Evolutionary conservation across 2,329 filamentous ascomycete genomes (phyloP).

Genomic region (Biscogniauxia marginata): DNA sequence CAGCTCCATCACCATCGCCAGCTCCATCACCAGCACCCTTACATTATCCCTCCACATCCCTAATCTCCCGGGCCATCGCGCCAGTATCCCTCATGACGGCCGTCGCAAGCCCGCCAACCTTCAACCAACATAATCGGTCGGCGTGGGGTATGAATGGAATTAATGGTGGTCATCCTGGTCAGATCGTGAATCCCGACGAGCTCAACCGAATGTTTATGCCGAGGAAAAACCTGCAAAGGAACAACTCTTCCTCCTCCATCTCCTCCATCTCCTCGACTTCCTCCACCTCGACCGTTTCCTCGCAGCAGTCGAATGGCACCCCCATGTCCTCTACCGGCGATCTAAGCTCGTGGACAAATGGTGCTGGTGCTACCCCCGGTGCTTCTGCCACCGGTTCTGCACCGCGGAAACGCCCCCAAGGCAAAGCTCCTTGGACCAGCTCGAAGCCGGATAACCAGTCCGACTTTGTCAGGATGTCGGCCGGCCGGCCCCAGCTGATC

Average conservation of each 20-base stretch:
- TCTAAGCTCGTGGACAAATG: slow-evolving; percentile 50
- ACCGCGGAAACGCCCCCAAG: slow-evolving; percentile 51
- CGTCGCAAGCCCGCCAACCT: slow-evolving; percentile 63
- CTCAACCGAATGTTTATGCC: slow-evolving; percentile 85
- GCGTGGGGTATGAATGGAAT: slow-evolving; percentile 61
- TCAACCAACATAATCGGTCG: slow-evolving; percentile 62
- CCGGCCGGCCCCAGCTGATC: slow-evolving; percentile 38
- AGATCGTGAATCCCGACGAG: slow-evolving; percentile 75
- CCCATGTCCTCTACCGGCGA: slow-evolving; percentile 47
- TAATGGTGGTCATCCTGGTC: slow-evolving; percentile 36
- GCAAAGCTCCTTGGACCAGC: slow-evolving; percentile 50
- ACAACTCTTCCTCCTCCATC: slow-evolving; percentile 88
- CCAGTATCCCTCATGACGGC: slow-evolving; percentile 59
- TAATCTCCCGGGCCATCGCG: slow-evolving; percentile 18
- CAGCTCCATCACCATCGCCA: too few relatives aligned
- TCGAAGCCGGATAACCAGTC: slow-evolving; percentile 46
- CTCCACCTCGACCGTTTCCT: slow-evolving; percentile 62
- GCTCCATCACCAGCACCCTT: slow-evolving; percentile 21
- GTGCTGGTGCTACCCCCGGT: slow-evolving; percentile 28
- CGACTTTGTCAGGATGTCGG: slow-evolving; percentile 46
- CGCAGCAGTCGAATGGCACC: slow-evolving; percentile 57
- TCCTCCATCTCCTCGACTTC: slow-evolving; percentile 62
- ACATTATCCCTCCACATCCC: slow-evolving; percentile 8
- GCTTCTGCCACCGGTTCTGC: slow-evolving; percentile 33
- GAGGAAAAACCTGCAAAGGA: slow-evolving; percentile 81